These are phyloP conservation scores for Artomyces pyxidatus DNA, from an alignment of 768 basidiomycete species.

Conservation along the genomic window DNA sequence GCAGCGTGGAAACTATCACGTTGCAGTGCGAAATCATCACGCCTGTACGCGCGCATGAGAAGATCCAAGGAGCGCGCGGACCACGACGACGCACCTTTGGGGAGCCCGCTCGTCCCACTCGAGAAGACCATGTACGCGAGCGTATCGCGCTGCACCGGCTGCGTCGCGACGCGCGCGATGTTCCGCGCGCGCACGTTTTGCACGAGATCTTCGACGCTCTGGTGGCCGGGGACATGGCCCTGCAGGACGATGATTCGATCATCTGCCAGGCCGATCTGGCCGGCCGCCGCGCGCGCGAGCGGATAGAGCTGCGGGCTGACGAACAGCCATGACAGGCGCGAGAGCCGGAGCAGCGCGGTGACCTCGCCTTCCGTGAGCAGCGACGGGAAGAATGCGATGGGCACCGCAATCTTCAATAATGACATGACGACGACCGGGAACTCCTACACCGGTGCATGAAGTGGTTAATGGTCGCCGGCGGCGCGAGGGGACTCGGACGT, in stretches of 20 bases:
- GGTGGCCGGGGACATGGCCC: constrained; percentile 32
- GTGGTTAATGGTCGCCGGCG: not conserved
- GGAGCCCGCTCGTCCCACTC: constrained; percentile 69
- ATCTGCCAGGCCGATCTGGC: constrained; percentile 25
- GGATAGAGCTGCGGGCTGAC: constrained; percentile 39
- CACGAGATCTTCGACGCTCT: constrained; percentile 39
- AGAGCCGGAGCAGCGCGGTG: constrained; percentile 38
- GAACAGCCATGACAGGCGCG: constrained; percentile 45
- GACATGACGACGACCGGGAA: constrained; percentile 43
- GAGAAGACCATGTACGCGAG: constrained; percentile 69
- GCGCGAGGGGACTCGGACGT: not conserved
- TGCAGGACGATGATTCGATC: constrained; percentile 43
- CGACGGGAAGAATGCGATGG: constrained; percentile 45
- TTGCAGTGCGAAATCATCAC: constrained; percentile 74
- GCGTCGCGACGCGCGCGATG: constrained; percentile 34
- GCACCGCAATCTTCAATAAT: constrained; percentile 39
- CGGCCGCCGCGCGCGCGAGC: constrained; percentile 31
- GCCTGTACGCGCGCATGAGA: constrained; percentile 38
- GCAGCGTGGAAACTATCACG: constrained; percentile 28
- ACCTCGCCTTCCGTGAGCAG: constrained; percentile 53
- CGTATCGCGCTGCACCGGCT: constrained; percentile 40
- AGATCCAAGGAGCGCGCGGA: no score
- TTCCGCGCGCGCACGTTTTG: constrained; percentile 28
- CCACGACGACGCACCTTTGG: constrained; percentile 45
- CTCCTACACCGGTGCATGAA: no score